Base-by-base conservation (phyloP, 2,329 filamentous ascomycete species). In the Chaetothyriales sp. region DNA sequence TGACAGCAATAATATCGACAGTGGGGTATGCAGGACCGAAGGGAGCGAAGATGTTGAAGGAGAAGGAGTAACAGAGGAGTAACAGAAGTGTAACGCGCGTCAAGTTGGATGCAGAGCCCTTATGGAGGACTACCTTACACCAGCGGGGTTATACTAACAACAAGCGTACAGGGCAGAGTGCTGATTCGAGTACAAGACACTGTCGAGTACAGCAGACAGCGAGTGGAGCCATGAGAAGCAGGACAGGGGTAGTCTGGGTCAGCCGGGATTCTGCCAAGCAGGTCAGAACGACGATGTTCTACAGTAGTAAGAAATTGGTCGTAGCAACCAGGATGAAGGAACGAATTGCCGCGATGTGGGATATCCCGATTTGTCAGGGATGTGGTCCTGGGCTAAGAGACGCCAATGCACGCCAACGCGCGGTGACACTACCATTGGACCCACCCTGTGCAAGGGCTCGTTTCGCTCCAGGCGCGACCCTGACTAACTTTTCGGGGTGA, bases 111-210 rank as follows among this genome's bases (percentile, higher is more conserved):
- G 32, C 10, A 39, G 32, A 39, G 32, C 5, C 32, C 32, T 39
- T 39, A 39, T 39, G 32, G 32, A 28, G 45, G 20, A 26, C 45
- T 47, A 47, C 18, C n/a, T 22, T 47, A 47, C 18, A 32, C 18
- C 45, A 47, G 45, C 45, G 45, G 45, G 45, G 45, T 36, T 22
- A 28, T 47, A 47, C 45, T 28, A n/a, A 18, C 20, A 32, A 6
- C 45, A 5, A 10, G 45, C 18, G 43, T 20, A 45, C 22, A 18
- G 26, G 26, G 28, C 20, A 22, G 18, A 18, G 8, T 28, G 45
- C 19, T 47, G 45, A 47, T 28, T 47, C 45, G 45, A 47, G 45
- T 39, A 39, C 32, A 15, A 15, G 5, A 15, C 10, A 15, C 10
- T 5, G 9, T 39, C 32, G 10, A 15, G 32, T 39, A 39, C 32